A percentile compares a stretch with the other conserved stretches of the same genome.
Evolutionary conservation across 768 basidiomycete genomes (phyloP).

Genomic region (Austroboletus eburneus): DNA sequence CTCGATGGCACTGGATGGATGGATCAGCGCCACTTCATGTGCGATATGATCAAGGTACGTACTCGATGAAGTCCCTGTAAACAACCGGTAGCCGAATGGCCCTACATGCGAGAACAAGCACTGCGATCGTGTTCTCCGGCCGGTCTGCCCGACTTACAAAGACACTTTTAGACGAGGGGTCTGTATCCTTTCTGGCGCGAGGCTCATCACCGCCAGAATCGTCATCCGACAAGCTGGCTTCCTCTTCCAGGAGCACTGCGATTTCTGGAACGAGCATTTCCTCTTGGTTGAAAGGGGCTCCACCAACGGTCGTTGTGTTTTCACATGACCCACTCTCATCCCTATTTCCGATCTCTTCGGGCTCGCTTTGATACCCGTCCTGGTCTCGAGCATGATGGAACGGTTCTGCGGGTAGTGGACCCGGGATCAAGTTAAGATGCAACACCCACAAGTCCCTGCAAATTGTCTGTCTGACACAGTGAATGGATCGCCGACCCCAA

Average conservation of each 20-base stretch:
- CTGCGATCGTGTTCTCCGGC: slow-evolving; percentile 53
- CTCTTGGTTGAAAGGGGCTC: slow-evolving; percentile 19
- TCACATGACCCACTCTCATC: slow-evolving; percentile 9
- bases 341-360: slow-evolving; percentile 1
- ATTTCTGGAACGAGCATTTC: slow-evolving; percentile 34
- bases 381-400: slow-evolving; percentile 44
- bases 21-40: slow-evolving; percentile 4
- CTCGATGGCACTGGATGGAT: slow-evolving; percentile 59
- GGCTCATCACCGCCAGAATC: slow-evolving; percentile 18
- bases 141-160: slow-evolving; percentile 32
- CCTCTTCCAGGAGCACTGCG: slow-evolving; percentile 36
- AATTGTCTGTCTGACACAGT: slow-evolving; percentile 44
- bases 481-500: not conserved
- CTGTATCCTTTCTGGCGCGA: slow-evolving; percentile 3
- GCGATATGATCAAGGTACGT: slow-evolving; percentile 19
- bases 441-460: slow-evolving; percentile 82
- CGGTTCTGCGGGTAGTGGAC: slow-evolving; percentile 60
- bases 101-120: slow-evolving; percentile 77
- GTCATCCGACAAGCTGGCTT: slow-evolving; percentile 29
- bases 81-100: slow-evolving; percentile 71
- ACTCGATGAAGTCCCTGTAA: slow-evolving; percentile 74
- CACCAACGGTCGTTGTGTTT: slow-evolving; percentile 15
- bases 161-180: slow-evolving; percentile 7
- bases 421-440: slow-evolving; percentile 58
- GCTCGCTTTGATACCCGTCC: slow-evolving; percentile 13